Evolutionary conservation across 140 eudicot species (phyloP).

Genomic region (Erigeron philadelphicus): DNA sequence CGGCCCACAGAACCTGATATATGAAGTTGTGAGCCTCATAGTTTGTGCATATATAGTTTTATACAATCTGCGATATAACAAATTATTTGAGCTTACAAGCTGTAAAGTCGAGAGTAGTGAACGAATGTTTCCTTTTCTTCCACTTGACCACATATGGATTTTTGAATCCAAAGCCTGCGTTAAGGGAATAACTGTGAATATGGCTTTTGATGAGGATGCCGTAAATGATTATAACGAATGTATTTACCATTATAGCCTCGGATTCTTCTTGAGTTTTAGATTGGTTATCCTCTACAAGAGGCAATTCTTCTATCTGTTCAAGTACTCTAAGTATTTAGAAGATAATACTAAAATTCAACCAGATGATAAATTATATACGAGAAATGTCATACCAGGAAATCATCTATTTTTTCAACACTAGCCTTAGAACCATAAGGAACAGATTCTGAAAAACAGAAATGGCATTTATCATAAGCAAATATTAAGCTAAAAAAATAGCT

Average conservation of each 20-base stretch:
- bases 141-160: slow-evolving; percentile 70
- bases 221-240: slow-evolving; percentile 2
- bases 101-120: slow-evolving; percentile 88
- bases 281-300: slow-evolving; percentile 30
- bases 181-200: slow-evolving; percentile 2
- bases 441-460: slow-evolving; percentile 39
- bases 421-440: slow-evolving; percentile 34
- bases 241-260: slow-evolving; percentile 43
- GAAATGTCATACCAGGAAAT: slow-evolving; percentile 38
- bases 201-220: neutral
- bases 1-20: slow-evolving; percentile 76
- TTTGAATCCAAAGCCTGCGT: slow-evolving; percentile 67
- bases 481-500: slow-evolving; percentile 8
- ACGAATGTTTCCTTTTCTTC: slow-evolving; percentile 91
- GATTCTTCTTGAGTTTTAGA: slow-evolving; percentile 31
- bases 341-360: neutral
- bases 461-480: slow-evolving; percentile 8
- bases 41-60: neutral
- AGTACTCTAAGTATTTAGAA: neutral
- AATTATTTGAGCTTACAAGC: slow-evolving; percentile 47
- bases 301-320: slow-evolving; percentile 56
- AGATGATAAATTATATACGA: neutral
- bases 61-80: neutral
- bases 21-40: slow-evolving; percentile 3
- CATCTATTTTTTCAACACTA: slow-evolving; percentile 41